Base-by-base conservation (phyloP, 2,329 filamentous ascomycete species). In the Aspergillus sp. region DNA sequence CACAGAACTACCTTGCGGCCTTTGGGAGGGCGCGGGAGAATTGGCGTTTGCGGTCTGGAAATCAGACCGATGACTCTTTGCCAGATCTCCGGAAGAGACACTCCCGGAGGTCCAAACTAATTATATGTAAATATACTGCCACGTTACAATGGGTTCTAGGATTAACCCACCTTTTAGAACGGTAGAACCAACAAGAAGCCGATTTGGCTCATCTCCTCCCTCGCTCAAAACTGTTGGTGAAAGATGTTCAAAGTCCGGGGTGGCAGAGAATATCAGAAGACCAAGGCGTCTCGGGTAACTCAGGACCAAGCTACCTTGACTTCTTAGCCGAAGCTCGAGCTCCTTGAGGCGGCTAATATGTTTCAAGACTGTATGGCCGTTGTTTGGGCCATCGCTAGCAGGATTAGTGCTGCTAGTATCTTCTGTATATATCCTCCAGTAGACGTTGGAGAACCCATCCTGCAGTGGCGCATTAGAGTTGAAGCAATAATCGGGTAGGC, bases 361-460 rank as follows among this genome's bases (percentile, higher is more conserved):
- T 46, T 68, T 73, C 21, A 75, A 63, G 47, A 75, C 73, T 3
- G 69, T 71, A 55, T 69, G 73, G 50, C 72, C 72, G 64, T 73
- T 76, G 39, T 67, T 64, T 31, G 69, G 69, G n/a, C 65, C 63
- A 17, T 74, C 73, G 21, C 64, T 64, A 15, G 71, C 60, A 49
- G 66, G 60, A 56, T 64, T 71, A 31, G 68, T 56, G 54, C 67
- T 69, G 57, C 62, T 66, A 45, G 64, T 64, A 56, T 75, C 73
- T 59, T 75, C 74, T 21, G 71, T 74, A 61, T 75, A 76, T 56
- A 76, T 72, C 62, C 74, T 75, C 74, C 75, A 78, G 55, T 77
- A 71, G 24, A 77, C 73, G 39, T 67, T 73, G 60, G 73, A 75
- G 65, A 76, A 77, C 35, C 73, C 74, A 69, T 77, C 74, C 75